Percentiles rank a stretch among this genome's conserved stretches.
phyloP scores from a whole-genome alignment of 2,329 filamentous ascomycete species.

The Sordariomycetes sp. region DNA sequence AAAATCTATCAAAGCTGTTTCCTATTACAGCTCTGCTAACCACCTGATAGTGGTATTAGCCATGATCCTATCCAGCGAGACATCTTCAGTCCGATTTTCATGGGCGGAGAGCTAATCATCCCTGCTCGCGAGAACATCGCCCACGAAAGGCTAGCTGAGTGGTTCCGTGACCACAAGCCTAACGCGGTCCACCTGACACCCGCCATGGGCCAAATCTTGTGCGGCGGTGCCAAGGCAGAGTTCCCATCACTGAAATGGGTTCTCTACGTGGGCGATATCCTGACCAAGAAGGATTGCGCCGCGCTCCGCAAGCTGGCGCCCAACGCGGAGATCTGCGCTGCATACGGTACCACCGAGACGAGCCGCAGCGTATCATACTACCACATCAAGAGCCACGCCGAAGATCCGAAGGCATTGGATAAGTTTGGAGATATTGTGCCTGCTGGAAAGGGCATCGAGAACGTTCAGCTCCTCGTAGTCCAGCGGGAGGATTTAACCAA shows the following conservation, averaged over 20 bases:
- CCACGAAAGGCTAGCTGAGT: conserved; percentile 78
- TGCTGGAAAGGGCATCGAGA: conserved; percentile 75
- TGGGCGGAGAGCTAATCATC: conserved; percentile 71
- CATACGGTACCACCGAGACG: conserved; percentile 15
- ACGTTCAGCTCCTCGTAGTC: conserved; percentile 83
- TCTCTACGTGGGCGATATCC: conserved; percentile 92
- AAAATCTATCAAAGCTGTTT: neutral
- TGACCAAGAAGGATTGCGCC: conserved; percentile 76
- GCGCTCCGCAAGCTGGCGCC: conserved; percentile 66
- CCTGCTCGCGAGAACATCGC: conserved; percentile 72
- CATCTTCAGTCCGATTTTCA: conserved; percentile 84
- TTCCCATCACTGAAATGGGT: conserved; percentile 71
- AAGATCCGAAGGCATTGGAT: conserved; percentile 46
- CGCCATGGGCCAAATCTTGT: conserved; percentile 44
- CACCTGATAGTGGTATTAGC: no score
- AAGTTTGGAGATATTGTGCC: conserved; percentile 60
- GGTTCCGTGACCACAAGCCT: conserved; percentile 68
- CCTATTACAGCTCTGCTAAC: neutral
- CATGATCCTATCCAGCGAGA: conserved; percentile 38
- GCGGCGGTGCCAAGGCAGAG: conserved; percentile 69
- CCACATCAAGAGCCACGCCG: conserved; percentile 58
- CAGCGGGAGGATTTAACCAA: conserved; percentile 56
- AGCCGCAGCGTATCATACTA: conserved; percentile 62
- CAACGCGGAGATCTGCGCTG: conserved; percentile 6
- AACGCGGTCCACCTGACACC: conserved; percentile 78